phyloP scores from a whole-genome alignment of 768 basidiomycete genomes.

The Tulasnella sp. region DNA sequence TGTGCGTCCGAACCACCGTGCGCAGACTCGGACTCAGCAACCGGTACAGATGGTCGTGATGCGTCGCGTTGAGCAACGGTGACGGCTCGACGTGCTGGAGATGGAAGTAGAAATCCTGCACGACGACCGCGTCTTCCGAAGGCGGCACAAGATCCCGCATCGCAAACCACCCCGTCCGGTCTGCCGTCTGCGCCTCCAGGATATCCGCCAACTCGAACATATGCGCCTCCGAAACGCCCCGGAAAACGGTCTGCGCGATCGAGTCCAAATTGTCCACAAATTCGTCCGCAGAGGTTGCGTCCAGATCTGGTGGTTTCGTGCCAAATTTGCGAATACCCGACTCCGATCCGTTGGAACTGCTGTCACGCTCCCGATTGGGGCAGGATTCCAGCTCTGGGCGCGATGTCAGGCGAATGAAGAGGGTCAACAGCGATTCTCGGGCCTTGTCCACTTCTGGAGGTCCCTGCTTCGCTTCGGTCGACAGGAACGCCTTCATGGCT shows the following conservation, averaged over 20 bases:
- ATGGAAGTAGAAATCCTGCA: conserved; percentile 66
- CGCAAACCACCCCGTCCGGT: conserved; percentile 69
- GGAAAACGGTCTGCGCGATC: conserved; percentile 62
- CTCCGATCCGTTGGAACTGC: not conserved
- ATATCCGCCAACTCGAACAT: conserved; percentile 65
- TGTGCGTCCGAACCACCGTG: conserved; percentile 63
- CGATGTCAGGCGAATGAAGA: conserved; percentile 45
- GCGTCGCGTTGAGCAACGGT: conserved; percentile 45
- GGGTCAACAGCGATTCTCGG: conserved; percentile 29
- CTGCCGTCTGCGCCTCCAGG: conserved; percentile 67
- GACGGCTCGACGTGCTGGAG: conserved; percentile 64
- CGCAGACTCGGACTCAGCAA: conserved; percentile 58
- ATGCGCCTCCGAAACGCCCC: conserved; percentile 59
- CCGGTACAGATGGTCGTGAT: conserved; percentile 57
- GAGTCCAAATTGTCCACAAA: conserved; percentile 69
- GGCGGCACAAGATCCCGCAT: conserved; percentile 39
- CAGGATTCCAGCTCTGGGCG: conserved; percentile 33
- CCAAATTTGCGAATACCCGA: conserved; percentile 24
- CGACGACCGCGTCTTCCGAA: conserved; percentile 51
- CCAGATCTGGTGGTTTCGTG: conserved; percentile 46
- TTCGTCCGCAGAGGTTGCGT: conserved; percentile 49
- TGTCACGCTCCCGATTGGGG: not conserved
- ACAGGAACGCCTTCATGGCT: conserved; percentile 49
- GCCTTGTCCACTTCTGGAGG: conserved; percentile 34
- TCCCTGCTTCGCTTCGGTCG: conserved; percentile 40